Conservation (phyloP, 2,329 filamentous ascomycete species). For the Colletotrichum plurivorum region DNA sequence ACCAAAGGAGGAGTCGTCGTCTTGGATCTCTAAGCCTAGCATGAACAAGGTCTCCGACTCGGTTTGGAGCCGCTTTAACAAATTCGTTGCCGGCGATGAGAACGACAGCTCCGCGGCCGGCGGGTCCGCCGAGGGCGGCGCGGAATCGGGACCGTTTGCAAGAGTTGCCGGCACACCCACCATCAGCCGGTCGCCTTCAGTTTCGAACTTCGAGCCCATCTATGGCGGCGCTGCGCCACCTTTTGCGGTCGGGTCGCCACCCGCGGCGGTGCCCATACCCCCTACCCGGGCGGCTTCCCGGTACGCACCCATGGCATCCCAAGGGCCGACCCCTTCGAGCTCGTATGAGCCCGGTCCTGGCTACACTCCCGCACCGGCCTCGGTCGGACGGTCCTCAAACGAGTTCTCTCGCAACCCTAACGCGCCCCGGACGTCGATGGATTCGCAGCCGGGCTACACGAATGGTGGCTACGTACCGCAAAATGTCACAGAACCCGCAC, state of each 20-base stretch:
- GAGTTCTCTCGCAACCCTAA: slow-evolving; percentile 47
- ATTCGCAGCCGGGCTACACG: slow-evolving; percentile 51
- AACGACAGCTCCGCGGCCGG: slow-evolving; percentile 74
- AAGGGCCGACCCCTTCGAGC: slow-evolving; percentile 45
- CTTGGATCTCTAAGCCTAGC: slow-evolving; percentile 94
- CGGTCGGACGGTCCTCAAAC: slow-evolving; percentile 46
- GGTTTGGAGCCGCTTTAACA: slow-evolving; percentile 94
- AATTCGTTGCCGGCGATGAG: slow-evolving; percentile 95
- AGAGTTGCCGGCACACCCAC: slow-evolving; percentile 82
- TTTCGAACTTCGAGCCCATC: slow-evolving; percentile 75
- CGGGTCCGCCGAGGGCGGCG: slow-evolving; percentile 68
- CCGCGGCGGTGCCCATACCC: slow-evolving; percentile 52
- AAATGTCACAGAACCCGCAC: slow-evolving; percentile 46
- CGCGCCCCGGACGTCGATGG: slow-evolving; percentile 58
- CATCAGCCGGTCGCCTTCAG: slow-evolving; percentile 81
- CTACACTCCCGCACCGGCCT: slow-evolving; percentile 43
- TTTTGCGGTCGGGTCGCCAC: slow-evolving; percentile 48
- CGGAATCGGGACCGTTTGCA: slow-evolving; percentile 84
- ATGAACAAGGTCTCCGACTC: slow-evolving; percentile 96
- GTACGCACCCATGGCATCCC: slow-evolving; percentile 60
- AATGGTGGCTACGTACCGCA: slow-evolving; percentile 50
- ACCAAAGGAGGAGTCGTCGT: slow-evolving; percentile 83
- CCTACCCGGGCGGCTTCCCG: slow-evolving; percentile 64
- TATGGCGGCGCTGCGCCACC: slow-evolving; percentile 71
- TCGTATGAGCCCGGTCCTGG: slow-evolving; percentile 44